A percentile compares a stretch with the other conserved stretches of the same genome.
Conservation (phyloP, 2,329 filamentous ascomycete genomes). For the Lecanicillium sp. region DNA sequence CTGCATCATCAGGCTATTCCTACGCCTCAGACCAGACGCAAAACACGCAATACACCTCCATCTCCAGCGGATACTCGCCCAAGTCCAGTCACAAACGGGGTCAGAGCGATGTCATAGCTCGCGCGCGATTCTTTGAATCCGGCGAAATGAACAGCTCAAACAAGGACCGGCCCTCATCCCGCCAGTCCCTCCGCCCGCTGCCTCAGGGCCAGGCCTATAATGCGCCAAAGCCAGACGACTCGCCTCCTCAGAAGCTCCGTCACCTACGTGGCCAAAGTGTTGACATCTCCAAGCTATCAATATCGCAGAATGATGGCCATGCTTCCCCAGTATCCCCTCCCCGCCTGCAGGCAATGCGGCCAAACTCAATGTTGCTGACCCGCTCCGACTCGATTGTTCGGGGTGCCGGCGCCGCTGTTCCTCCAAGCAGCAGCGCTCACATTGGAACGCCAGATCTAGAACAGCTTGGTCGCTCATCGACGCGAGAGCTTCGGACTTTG, state of each 20-base stretch:
- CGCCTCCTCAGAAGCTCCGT: constrained; percentile 23
- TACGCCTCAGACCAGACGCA: constrained; percentile 50
- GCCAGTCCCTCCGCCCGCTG: constrained; percentile 69
- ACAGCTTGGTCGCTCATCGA: constrained; percentile 78
- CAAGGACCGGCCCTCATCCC: constrained; percentile 51
- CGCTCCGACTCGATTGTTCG: constrained; percentile 45
- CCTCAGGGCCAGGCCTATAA: constrained; percentile 52
- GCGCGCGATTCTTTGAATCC: constrained; percentile 39
- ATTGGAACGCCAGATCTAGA: constrained; percentile 67
- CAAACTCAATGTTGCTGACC: constrained; percentile 54
- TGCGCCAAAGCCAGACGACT: constrained; percentile 25
- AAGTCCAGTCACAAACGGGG: constrained; percentile 59
- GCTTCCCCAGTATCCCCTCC: constrained; percentile 34
- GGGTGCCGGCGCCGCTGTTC: constrained; percentile 22
- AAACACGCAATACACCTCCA: constrained; percentile 56
- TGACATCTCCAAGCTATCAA: constrained; percentile 48
- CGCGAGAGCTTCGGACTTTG: constrained; percentile 77
- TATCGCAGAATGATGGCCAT: constrained; percentile 35
- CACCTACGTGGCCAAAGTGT: constrained; percentile 51
- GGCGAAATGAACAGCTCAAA: constrained; percentile 34
- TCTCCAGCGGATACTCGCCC: constrained; percentile 50
- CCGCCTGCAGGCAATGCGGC: constrained; percentile 35
- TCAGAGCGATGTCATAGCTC: constrained; percentile 59
- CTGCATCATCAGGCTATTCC: constrained; percentile 62
- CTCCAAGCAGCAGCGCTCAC: constrained; percentile 27